A percentile compares a stretch with the other conserved stretches of the same genome.
These are phyloP conservation scores for Corylus heterophylla DNA, from an alignment of 306 rosid genomes.

Conservation along the genomic window DNA sequence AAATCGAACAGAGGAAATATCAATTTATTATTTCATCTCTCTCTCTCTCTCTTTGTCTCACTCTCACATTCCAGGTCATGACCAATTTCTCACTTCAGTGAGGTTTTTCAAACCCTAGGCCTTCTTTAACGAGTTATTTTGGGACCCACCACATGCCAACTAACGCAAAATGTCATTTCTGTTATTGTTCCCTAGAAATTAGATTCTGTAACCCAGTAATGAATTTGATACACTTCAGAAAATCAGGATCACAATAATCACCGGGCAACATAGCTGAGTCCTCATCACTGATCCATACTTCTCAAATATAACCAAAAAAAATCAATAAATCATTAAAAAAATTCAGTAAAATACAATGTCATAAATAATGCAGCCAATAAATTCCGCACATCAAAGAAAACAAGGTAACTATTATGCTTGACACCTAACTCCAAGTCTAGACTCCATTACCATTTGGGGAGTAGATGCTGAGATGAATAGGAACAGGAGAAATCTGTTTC, in stretches of 20 bases:
- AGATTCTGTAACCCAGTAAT: neutral
- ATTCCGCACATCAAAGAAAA: neutral
- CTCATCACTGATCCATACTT: constrained; percentile 5
- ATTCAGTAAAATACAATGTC: neutral
- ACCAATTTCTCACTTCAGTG: neutral
- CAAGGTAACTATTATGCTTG: neutral
- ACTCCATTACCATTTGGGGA: constrained; percentile 65
- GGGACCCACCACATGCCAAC: neutral
- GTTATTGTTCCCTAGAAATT: neutral
- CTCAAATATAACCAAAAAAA: constrained; percentile 13
- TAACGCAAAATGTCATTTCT: neutral
- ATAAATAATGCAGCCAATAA: constrained; percentile 3
- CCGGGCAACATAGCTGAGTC: neutral
- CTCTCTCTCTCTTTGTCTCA: neutral
- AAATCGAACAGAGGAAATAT: neutral
- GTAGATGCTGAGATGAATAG: constrained; percentile 85
- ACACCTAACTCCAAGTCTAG: neutral
- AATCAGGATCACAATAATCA: constrained; percentile 1
- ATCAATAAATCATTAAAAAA: neutral
- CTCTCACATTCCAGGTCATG: neutral
- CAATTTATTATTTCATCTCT: neutral
- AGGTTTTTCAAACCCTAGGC: neutral
- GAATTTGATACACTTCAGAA: neutral
- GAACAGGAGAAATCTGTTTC: constrained; percentile 79
- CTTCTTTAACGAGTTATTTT: neutral